Evolutionary conservation across 495 filamentous ascomycete species (phyloP), one percentile per base, ranked within the genome.

Genomic region (Penicillium atrosanguineum): DNA sequence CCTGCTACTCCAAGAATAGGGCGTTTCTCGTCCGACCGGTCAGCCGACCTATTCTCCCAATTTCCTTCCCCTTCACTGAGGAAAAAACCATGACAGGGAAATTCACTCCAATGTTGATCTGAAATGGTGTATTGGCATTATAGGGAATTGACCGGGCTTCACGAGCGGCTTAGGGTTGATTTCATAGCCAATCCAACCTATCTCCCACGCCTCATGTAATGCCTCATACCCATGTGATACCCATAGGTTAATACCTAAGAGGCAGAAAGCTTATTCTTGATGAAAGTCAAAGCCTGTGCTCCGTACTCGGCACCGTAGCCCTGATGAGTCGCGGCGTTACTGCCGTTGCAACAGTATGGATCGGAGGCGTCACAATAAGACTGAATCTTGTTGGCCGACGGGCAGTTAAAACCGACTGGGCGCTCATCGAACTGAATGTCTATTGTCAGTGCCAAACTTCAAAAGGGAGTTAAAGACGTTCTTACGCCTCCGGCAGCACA

Each of bases 291-390:
- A 7, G 83, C 83, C 55, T 75, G 70, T 44, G 73, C 59, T n/a
- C 83, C 83, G 62, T 86, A 86, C 59, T 81, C 76, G 46, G 61
- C 64, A 31, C 77, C 81, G 55, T 86, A 86, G 11, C 77, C 74
- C 63, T 84, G 75, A 63, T 85, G 83, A 6, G 75, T 75, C 49
- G 72, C 72, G 6, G 71, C 72, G 57, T 85, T 68, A 65, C 67
- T 84, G 47, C 83, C 83, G 43, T 77, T 83, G 71, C 81, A 85
- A 74, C 83, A 86, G 65, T 83, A 85, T 9, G 83, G 83, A 64
- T 86, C 83, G 6, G 79, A 53, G 21, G 77, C 61, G 65, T 86
- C 83, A 64, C 83, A 86, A 73, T 85, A 86, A 11, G 73, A 80
- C 65, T 84, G 64, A 48, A 86, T 78, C 63, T 77, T 82, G 56